Base-by-base conservation (phyloP, 805 yeast genomes). In the Pachysolen tannophilus region DNA sequence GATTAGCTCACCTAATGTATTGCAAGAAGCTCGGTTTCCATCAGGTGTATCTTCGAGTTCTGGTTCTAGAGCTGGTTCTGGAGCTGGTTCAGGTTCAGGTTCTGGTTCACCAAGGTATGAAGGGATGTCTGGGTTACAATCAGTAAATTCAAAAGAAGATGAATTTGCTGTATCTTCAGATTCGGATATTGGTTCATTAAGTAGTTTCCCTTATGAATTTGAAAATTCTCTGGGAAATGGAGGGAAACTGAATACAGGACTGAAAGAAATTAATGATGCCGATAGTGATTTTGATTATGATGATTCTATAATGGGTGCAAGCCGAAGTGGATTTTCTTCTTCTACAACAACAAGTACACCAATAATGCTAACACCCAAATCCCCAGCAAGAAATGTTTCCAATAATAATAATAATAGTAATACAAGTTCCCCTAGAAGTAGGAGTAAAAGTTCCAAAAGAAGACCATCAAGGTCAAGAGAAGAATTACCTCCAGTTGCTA, bases 401-500 rank as follows among this genome's bases (percentile, higher is more conserved):
- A 23, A 23, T 7, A 11, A 11, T 14, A 11, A 11, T 5, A 23
- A 14, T 14, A 23, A 23, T 23, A 27, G 13, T 23, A 23, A 23
- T 8, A 23, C 26, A 11, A 11, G 13, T 28, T 45, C 54, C 31
- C 42, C 40, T 20, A 46, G 55, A 20, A 37, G 47, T 9, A 48
- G 57, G 21, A 53, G 48, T 11, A 46, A 51, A 24, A 40, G 45
- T n/a, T 41, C 48, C 17, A 37, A 46, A 21, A 52, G 57, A 4
- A 39, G 44, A 7, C 41, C 34, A 7, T 48, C 42, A 8, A 40
- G 49, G 23, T 19, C 13, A 10, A 25, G 20, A 11, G 42, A 32
- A 8, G 56, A 55, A 20, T 50, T 61, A 20, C 60, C 69, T 8
- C 72, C 77, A 6, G 69, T 82, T 0, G 82, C 87, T 2, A 79